phyloP scores from a whole-genome alignment of 345 rosid species.

The Arabidopsis suecica region DNA sequence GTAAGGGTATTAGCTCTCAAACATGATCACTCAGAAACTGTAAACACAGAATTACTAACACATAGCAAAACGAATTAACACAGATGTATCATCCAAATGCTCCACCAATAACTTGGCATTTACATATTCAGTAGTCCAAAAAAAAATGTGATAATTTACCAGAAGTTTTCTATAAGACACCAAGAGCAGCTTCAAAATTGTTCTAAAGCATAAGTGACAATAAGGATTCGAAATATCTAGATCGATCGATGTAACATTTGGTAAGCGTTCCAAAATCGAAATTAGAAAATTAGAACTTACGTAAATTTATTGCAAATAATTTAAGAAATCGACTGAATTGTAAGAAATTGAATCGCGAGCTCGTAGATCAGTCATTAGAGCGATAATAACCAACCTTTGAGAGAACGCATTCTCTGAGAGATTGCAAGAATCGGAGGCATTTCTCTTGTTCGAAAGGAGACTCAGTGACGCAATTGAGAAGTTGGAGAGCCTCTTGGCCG shows the following conservation, averaged over 20 bases:
- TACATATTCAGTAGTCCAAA: not conserved
- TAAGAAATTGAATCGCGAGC: not conserved
- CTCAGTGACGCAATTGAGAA: slow-evolving; percentile 82
- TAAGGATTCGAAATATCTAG: not conserved
- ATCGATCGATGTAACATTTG: not conserved
- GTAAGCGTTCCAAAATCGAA: not conserved
- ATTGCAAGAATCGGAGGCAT: slow-evolving; percentile 61
- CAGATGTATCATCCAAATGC: not conserved
- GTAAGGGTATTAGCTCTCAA: not conserved
- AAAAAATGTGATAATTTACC: not conserved
- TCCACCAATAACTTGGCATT: not conserved
- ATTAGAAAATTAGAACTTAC: no score
- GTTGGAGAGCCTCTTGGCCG: slow-evolving; percentile 67
- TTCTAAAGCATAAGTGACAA: not conserved
- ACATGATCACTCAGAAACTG: not conserved
- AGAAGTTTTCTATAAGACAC: not conserved
- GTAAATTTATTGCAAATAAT: no score
- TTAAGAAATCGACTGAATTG: no score
- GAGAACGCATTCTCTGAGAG: slow-evolving; percentile 70
- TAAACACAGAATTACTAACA: not conserved
- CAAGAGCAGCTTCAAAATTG: not conserved
- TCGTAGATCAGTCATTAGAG: not conserved
- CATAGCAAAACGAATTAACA: not conserved
- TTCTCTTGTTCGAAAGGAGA: slow-evolving; percentile 69
- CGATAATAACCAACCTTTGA: slow-evolving; percentile 65